phyloP scores from a whole-genome alignment of 2,329 filamentous ascomycete species.

The Diaporthe nobilis region DNA sequence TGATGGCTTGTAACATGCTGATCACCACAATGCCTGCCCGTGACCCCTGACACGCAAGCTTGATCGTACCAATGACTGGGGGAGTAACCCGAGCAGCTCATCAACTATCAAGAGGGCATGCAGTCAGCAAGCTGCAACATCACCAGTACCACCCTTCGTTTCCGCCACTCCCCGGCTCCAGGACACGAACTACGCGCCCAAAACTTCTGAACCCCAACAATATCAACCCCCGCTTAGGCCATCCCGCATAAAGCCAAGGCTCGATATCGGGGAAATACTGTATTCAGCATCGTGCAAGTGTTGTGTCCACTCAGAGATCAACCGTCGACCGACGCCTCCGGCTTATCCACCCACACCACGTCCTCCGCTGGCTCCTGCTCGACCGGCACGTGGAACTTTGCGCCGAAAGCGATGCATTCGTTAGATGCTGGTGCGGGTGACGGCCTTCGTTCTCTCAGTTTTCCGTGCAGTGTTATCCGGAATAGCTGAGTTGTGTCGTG shows the following conservation, averaged over 20 bases:
- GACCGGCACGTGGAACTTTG: not conserved
- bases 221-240: not conserved
- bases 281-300: not conserved
- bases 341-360: slow-evolving; percentile 3
- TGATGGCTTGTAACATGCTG: not conserved
- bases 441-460: not conserved
- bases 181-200: not conserved
- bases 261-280: not conserved
- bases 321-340: not conserved
- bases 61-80: not conserved
- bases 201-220: not conserved
- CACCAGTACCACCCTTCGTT: not conserved
- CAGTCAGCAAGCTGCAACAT: slow-evolving; percentile 17
- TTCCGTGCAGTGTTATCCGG: not conserved
- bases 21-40: not conserved
- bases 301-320: not conserved
- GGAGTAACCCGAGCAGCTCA: not conserved
- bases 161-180: not conserved
- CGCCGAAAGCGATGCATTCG: not conserved
- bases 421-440: not conserved
- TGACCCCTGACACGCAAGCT: not conserved
- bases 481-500: not conserved
- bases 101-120: not conserved
- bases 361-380: no score
- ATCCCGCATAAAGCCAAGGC: slow-evolving; percentile 7